Conservation (phyloP, 352 stramenopile species). For the Poterioochromonas sp. region DNA sequence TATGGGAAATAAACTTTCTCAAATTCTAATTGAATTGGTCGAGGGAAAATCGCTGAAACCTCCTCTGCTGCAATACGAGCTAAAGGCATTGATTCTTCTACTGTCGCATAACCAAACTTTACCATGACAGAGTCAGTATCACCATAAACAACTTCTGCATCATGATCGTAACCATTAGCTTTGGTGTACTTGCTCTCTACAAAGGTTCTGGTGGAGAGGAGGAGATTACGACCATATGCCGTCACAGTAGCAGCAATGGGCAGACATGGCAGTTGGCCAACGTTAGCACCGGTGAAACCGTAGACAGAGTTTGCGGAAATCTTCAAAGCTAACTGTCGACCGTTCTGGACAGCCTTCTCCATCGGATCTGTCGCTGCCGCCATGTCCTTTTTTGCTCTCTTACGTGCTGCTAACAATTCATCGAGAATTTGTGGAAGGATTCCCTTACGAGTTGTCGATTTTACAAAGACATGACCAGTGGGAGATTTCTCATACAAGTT, state of each 20-base stretch:
- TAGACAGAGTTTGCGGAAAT: slow-evolving; percentile 98
- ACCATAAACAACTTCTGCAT: slow-evolving; percentile 93
- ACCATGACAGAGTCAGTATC: slow-evolving; percentile 99
- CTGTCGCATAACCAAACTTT: slow-evolving; percentile 87
- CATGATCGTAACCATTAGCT: slow-evolving; percentile 79
- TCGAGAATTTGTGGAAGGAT: slow-evolving; percentile 97
- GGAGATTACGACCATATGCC: slow-evolving; percentile 89
- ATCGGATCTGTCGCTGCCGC: slow-evolving; percentile 95
- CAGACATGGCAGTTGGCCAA: slow-evolving; percentile 95
- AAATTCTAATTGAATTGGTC: slow-evolving; percentile 96
- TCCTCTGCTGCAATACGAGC: slow-evolving; percentile 87
- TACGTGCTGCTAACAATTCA: slow-evolving; percentile 89
- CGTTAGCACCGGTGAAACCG: slow-evolving; percentile 96
- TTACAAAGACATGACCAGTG: slow-evolving; percentile 91
- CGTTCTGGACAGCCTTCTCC: slow-evolving; percentile 98
- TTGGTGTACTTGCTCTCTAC: slow-evolving; percentile 92
- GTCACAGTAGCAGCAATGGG: slow-evolving; percentile 95
- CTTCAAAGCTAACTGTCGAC: slow-evolving; percentile 88
- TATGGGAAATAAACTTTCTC: slow-evolving; percentile 99
- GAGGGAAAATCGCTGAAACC: slow-evolving; percentile 90
- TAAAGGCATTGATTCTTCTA: slow-evolving; percentile 94
- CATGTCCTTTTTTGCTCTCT: slow-evolving; percentile 98
- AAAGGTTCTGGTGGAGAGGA: slow-evolving; percentile 91
- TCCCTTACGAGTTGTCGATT: slow-evolving; percentile 80
- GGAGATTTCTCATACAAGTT: slow-evolving; percentile 81